Evolutionary conservation across 805 yeast species (phyloP).

Genomic region (Candida yuanshanica): DNA sequence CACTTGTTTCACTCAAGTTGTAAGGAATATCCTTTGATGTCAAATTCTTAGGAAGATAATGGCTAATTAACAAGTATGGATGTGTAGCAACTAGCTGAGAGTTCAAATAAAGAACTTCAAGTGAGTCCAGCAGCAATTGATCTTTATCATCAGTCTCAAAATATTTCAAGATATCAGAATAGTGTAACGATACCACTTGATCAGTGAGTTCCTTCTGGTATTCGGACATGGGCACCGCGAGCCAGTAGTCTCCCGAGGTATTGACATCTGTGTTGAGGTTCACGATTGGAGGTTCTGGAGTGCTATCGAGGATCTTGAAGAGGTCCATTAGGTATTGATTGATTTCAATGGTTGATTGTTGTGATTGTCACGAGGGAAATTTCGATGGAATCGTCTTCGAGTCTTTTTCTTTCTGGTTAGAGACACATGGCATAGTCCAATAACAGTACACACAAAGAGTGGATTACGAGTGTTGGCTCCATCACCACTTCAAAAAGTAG

Average conservation of each 20-base stretch:
- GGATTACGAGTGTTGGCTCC: too few relatives aligned
- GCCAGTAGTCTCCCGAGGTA: conserved; percentile 55
- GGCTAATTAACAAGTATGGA: conserved; percentile 80
- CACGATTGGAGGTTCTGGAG: conserved; percentile 78
- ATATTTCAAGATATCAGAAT: conserved; percentile 82
- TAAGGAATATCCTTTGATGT: conserved; percentile 65
- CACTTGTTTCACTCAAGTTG: conserved; percentile 71
- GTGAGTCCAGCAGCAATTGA: conserved; percentile 63
- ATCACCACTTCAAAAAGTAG: too few relatives aligned
- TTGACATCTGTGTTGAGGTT: conserved; percentile 24
- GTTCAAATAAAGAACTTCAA: conserved; percentile 69
- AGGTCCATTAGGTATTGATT: conserved; percentile 50
- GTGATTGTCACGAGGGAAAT: too few relatives aligned
- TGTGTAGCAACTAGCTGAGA: conserved; percentile 80
- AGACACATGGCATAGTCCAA: not conserved
- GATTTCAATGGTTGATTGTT: not conserved
- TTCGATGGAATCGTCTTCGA: too few relatives aligned
- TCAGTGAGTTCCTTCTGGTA: conserved; percentile 87
- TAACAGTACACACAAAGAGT: too few relatives aligned
- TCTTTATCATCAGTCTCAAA: conserved; percentile 56
- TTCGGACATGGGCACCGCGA: conserved; percentile 79
- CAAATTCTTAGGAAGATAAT: conserved; percentile 77
- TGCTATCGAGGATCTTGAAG: conserved; percentile 68
- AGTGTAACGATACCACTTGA: conserved; percentile 87
- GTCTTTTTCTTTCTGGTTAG: not conserved